Evolutionary conservation across 164 flowering plant species (phyloP).

Genomic region (Nelumbo lutea): DNA sequence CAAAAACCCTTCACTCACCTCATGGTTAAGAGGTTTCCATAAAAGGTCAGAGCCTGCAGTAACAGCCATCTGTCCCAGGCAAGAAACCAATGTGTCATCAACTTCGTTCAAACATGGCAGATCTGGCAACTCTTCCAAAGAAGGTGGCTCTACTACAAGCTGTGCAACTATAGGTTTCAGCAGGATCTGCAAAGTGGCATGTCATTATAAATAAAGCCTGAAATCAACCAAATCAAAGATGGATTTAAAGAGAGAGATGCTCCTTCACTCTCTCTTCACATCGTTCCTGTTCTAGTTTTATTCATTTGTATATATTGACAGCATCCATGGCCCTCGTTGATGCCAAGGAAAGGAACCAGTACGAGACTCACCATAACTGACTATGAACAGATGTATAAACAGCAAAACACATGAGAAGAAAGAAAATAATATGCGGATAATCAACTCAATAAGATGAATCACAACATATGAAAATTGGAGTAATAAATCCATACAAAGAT

Average conservation of each 20-base stretch:
- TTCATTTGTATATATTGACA: too few relatives aligned
- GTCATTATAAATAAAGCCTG: not conserved
- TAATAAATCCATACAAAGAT: too few relatives aligned
- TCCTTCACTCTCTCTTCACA: too few relatives aligned
- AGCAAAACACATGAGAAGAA: too few relatives aligned
- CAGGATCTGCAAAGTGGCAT: slow-evolving; percentile 42
- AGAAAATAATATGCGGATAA: too few relatives aligned
- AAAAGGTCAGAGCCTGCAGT: slow-evolving; percentile 76
- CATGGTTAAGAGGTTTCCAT: slow-evolving; percentile 90
- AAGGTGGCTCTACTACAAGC: slow-evolving; percentile 64
- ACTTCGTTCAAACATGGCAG: slow-evolving; percentile 65
- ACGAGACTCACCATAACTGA: too few relatives aligned
- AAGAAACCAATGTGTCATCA: slow-evolving; percentile 66
- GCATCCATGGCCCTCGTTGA: too few relatives aligned
- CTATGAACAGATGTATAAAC: too few relatives aligned
- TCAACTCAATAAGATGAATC: too few relatives aligned
- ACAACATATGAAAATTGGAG: too few relatives aligned
- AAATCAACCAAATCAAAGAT: not conserved
- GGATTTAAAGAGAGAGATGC: not conserved
- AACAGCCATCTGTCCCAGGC: slow-evolving; percentile 93
- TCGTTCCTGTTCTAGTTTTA: too few relatives aligned
- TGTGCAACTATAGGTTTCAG: slow-evolving; percentile 87
- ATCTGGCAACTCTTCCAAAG: slow-evolving; percentile 36
- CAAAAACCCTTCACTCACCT: slow-evolving; percentile 36
- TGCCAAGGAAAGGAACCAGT: too few relatives aligned